Conservation (phyloP, 345 rosid species). For the Camelina laxa region DNA sequence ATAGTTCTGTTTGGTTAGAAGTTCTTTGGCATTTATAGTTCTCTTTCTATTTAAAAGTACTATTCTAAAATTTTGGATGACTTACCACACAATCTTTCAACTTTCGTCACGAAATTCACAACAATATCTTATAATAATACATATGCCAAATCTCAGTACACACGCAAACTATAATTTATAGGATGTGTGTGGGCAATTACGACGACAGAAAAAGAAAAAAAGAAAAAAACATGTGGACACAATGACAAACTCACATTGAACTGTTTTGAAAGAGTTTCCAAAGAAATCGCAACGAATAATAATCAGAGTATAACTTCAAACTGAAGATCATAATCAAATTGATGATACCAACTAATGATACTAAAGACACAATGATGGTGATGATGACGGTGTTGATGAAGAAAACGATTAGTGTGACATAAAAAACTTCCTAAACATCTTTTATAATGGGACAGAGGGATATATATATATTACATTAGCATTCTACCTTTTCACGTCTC, state of each 20-base stretch:
- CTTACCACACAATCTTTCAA: conserved; percentile 34
- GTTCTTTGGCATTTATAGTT: conserved; percentile 8
- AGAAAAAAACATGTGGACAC: not conserved
- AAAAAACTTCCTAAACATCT: not conserved
- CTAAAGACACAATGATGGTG: conserved; percentile 11
- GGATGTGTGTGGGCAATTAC: not conserved
- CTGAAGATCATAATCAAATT: conserved; percentile 2
- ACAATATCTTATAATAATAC: not conserved
- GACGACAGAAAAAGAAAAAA: not conserved
- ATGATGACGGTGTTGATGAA: too few species aligned
- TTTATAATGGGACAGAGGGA: too few species aligned
- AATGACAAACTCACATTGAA: not conserved
- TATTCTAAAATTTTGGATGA: not conserved
- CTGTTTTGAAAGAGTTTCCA: not conserved
- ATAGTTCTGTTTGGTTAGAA: conserved; percentile 28
- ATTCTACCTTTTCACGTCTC: not conserved
- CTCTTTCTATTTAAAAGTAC: not conserved
- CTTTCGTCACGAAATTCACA: conserved; percentile 21
- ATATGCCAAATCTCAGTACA: not conserved
- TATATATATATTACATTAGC: not conserved
- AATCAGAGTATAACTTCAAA: not conserved
- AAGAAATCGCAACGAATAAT: not conserved
- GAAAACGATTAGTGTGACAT: conserved; percentile 14
- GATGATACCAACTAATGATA: not conserved
- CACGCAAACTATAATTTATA: conserved; percentile 9